Base-by-base conservation (phyloP, 257 asterid species). In the Capsicum chinense region DNA sequence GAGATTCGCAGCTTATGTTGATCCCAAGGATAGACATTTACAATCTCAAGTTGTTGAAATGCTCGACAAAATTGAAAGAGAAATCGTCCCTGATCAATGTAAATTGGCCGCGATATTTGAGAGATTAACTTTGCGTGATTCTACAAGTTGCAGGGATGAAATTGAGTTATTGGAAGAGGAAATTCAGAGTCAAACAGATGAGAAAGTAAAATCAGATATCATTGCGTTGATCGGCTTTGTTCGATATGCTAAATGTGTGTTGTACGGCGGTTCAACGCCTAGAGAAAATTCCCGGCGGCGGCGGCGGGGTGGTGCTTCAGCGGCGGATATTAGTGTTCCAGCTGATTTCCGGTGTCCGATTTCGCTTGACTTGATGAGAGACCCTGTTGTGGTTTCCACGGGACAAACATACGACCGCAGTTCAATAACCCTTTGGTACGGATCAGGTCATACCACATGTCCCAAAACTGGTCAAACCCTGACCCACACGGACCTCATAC, bases 321-420 rank as follows among this genome's bases (percentile, higher is more conserved):
- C 87, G 74, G 87, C 88, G 50, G 98, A 95, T 76, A 83, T 87
- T 44, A 89, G 80, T 64, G 35, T 92, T 13, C 98, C 97, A 12
- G 90, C 92, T 60, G 98, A 95, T 83, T 95, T 93, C 88, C 89
- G 98, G 86, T 95, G 98, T 83, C 97, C 98, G 1, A 91, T 95
- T 7, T 90, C 96, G 11, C 92, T 95, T 16, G 98, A 93, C 83
- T 62, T 95, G 90, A 93, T 95, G 92, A 89, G 90, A 56, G 97
- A 95, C 83, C 98, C 98, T 54, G 98, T 92, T 86, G 98, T 95
- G 86, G 93, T 92, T 66, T 88, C 96, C 88, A 95, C 98, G 14
- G 98, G 98, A 5, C 98, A 95, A 56, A 95, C 97, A 1, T 95
- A 93, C 84, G 98, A 95, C 73, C 91, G 96, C 79, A 66, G 89